A percentile compares a stretch with the other conserved stretches of the same genome.
These are phyloP conservation scores for Stereocaulon alpinum DNA, from an alignment of 495 filamentous ascomycete genomes.

Conservation along the genomic window DNA sequence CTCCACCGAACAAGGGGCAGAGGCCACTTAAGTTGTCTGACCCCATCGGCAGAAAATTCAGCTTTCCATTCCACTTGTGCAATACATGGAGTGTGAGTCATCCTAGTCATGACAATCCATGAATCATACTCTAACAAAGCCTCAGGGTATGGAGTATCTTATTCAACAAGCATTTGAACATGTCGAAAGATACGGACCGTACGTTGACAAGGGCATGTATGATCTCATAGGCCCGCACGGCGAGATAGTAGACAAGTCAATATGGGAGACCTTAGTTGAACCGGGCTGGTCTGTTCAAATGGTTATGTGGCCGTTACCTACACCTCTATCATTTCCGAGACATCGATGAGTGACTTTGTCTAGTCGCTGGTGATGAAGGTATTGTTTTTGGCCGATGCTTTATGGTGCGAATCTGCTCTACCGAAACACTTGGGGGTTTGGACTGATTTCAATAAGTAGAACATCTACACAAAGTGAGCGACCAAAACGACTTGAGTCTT, in stretches of 20 bases:
- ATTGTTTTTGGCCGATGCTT: too few relatives aligned
- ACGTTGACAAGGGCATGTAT: constrained; percentile 77
- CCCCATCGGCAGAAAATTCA: constrained; percentile 76
- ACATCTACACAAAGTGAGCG: constrained; percentile 14
- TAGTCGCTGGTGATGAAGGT: too few relatives aligned
- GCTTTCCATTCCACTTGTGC: constrained; percentile 72
- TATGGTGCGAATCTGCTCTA: constrained; percentile 12
- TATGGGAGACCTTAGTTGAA: constrained; percentile 78
- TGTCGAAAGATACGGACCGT: constrained; percentile 69
- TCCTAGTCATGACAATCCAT: too few relatives aligned
- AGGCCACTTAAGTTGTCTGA: constrained; percentile 75
- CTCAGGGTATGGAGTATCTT: constrained; percentile 71
- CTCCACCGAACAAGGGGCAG: constrained; percentile 38
- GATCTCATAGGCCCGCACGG: constrained; percentile 74
- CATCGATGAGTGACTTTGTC: too few relatives aligned
- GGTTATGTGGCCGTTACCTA: constrained; percentile 93
- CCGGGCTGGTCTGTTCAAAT: constrained; percentile 86
- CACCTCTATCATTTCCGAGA: constrained; percentile 39
- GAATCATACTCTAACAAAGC: too few relatives aligned
- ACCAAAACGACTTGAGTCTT: neutral
- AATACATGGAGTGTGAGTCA: constrained; percentile 67
- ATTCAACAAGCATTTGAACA: constrained; percentile 83
- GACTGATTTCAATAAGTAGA: constrained; percentile 12
- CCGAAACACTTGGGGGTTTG: neutral
- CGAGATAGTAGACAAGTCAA: constrained; percentile 76